phyloP scores from a whole-genome alignment of 169 alveolate genomes.

The Cardiosporidium cionae region DNA sequence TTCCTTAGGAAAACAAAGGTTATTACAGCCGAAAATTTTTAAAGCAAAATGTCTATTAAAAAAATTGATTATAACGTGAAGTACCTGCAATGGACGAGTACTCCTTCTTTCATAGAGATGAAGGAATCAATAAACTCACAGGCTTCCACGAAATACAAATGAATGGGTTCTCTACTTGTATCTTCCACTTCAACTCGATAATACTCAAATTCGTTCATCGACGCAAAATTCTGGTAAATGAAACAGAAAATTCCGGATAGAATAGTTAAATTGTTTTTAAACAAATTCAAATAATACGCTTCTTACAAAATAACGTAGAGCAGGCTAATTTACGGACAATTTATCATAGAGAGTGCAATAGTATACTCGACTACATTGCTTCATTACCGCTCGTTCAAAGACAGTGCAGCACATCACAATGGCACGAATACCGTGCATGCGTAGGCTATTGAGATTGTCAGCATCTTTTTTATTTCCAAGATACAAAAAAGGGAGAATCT shows the following conservation, averaged over 20 bases:
- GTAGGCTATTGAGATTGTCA: neutral
- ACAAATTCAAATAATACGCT: neutral
- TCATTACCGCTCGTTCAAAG: no score
- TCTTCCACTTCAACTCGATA: conserved; percentile 39
- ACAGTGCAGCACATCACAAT: conserved; percentile 16
- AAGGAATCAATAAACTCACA: conserved; percentile 35
- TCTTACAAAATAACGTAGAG: neutral
- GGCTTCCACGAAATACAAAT: conserved; percentile 38
- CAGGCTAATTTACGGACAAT: no score
- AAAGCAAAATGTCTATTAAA: no score
- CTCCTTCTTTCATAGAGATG: conserved; percentile 25
- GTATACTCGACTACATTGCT: no score
- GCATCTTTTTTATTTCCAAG: conserved; percentile 14
- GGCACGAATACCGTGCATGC: neutral
- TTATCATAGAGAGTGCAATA: no score
- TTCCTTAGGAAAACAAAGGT: no score
- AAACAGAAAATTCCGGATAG: no score
- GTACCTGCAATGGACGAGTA: conserved; percentile 46
- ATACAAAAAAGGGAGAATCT: conserved; percentile 8
- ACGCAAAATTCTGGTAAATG: no score
- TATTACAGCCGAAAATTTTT: no score
- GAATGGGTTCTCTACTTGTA: conserved; percentile 40
- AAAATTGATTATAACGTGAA: neutral
- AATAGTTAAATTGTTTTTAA: no score
- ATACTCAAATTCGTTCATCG: no score